Conservation (phyloP, 805 yeast species). For the Candida piceae region DNA sequence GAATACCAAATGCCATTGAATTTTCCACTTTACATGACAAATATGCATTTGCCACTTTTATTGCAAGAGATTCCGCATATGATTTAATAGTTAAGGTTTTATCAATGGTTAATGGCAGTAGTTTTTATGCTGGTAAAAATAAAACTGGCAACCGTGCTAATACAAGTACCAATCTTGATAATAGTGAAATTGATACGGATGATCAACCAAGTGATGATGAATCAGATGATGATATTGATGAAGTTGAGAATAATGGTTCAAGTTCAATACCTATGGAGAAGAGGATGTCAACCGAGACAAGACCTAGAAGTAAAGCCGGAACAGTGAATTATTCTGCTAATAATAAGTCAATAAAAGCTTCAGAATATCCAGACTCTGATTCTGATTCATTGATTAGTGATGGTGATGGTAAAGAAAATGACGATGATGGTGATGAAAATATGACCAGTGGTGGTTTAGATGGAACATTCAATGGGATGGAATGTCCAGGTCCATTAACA, state of each 20-base stretch:
- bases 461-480: slow-evolving; percentile 33
- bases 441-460: slow-evolving; percentile 3
- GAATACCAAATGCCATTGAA: slow-evolving; percentile 66
- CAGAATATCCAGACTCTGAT: slow-evolving; percentile 4
- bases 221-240: slow-evolving; percentile 23
- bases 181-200: slow-evolving; percentile 32
- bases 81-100: slow-evolving; percentile 55
- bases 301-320: no score
- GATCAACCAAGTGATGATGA: slow-evolving; percentile 23
- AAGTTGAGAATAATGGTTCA: slow-evolving; percentile 14
- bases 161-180: slow-evolving; percentile 35
- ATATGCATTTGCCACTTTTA: slow-evolving; percentile 60
- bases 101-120: slow-evolving; percentile 35
- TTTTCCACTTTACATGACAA: slow-evolving; percentile 59
- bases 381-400: no score
- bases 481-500: slow-evolving; percentile 33
- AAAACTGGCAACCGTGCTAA: no score
- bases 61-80: slow-evolving; percentile 52
- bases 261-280: slow-evolving; percentile 12
- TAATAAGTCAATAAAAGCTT: no score
- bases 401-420: slow-evolving; percentile 24
- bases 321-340: no score
- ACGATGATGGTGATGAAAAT: slow-evolving; percentile 10
- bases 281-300: no score
- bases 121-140: no score